Conservation (phyloP, 2,329 filamentous ascomycete genomes). For the Trichoderma brevicompactum region DNA sequence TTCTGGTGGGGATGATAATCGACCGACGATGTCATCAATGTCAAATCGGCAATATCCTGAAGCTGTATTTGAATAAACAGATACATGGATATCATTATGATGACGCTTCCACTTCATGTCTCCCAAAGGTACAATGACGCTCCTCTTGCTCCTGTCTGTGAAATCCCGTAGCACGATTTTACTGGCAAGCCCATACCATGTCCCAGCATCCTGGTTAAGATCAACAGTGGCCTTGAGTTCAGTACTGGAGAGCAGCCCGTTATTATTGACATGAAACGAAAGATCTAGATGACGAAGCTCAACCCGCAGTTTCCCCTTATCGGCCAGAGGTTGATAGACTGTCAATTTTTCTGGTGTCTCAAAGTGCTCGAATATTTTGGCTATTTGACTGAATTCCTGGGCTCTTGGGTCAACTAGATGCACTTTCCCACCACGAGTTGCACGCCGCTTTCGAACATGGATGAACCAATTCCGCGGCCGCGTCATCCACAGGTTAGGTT, state of each 20-base stretch:
- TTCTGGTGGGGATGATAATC: constrained; percentile 60
- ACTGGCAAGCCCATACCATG: constrained; percentile 61
- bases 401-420: constrained; percentile 24
- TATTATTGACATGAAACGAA: constrained; percentile 38
- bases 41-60: constrained; percentile 44
- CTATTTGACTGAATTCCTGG: background rate
- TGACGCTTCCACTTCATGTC: constrained; percentile 35
- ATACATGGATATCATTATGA: constrained; percentile 47
- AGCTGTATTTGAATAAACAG: background rate
- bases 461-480: constrained; percentile 42
- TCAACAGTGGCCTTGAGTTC: constrained; percentile 60
- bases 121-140: constrained; percentile 60
- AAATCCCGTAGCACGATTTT: constrained; percentile 60
- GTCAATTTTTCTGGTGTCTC: constrained; percentile 17
- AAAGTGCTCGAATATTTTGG: constrained; percentile 15
- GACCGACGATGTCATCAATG: constrained; percentile 52
- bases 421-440: constrained; percentile 31
- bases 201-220: constrained; percentile 61
- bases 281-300: constrained; percentile 28
- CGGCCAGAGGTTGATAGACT: constrained; percentile 10
- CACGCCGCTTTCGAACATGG: constrained; percentile 35
- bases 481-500: constrained; percentile 40
- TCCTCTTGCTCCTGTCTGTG: constrained; percentile 47
- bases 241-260: constrained; percentile 49
- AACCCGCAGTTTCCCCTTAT: constrained; percentile 1